These are phyloP conservation scores for Cercospora canescens DNA, from an alignment of 2,329 filamentous ascomycete species.

Conservation along the genomic window DNA sequence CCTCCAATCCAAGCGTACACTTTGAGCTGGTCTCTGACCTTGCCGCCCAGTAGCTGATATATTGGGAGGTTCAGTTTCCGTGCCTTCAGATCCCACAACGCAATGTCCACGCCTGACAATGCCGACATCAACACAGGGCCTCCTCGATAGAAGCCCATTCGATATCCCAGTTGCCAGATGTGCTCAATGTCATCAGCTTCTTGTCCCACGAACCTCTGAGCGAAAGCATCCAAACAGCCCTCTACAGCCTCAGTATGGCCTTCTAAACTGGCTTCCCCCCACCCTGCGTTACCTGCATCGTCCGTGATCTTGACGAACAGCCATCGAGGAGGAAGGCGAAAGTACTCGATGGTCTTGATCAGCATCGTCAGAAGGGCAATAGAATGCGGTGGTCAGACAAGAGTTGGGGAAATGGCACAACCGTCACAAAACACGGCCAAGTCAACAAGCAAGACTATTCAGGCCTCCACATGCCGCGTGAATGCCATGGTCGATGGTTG, in stretches of 20 bases:
- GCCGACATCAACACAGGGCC: conserved; percentile 80
- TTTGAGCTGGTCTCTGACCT: conserved; percentile 66
- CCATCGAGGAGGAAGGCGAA: conserved; percentile 73
- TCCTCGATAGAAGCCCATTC: conserved; percentile 70
- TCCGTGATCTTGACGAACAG: conserved; percentile 76
- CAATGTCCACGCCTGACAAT: conserved; percentile 75
- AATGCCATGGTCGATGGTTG: background rate
- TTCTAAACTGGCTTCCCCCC: conserved; percentile 58
- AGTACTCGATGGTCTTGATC: conserved; percentile 69
- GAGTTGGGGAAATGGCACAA: background rate
- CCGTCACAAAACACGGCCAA: background rate
- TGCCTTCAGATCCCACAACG: conserved; percentile 75
- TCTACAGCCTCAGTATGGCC: conserved; percentile 74
- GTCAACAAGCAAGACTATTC: background rate
- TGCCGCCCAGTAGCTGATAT: conserved; percentile 73
- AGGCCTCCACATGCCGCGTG: background rate
- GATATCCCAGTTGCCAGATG: conserved; percentile 74
- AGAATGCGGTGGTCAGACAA: background rate
- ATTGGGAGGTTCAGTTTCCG: conserved; percentile 65
- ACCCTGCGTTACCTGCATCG: conserved; percentile 59
- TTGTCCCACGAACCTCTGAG: conserved; percentile 60
- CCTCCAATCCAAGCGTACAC: conserved; percentile 81
- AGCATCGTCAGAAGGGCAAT: conserved; percentile 38
- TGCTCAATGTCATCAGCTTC: conserved; percentile 79
- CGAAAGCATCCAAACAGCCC: conserved; percentile 69